Conservation (phyloP, 2,329 filamentous ascomycete species). For the Hypoxylon sp. region DNA sequence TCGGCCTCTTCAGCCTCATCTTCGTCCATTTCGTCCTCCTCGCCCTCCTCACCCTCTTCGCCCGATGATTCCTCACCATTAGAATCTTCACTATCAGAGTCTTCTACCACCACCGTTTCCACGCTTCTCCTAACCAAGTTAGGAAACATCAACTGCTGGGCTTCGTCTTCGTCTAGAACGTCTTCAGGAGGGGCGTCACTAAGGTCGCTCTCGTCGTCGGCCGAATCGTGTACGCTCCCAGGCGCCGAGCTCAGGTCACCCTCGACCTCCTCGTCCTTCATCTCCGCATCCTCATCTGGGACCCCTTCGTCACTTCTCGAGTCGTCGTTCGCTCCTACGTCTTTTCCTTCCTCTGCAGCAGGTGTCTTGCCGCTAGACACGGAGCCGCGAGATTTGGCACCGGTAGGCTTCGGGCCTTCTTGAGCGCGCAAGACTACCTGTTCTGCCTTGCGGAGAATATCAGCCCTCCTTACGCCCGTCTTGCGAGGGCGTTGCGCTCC, state of each 20-base stretch:
- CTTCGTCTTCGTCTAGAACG: constrained; percentile 65
- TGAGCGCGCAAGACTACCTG: constrained; percentile 65
- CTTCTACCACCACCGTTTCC: constrained; percentile 41
- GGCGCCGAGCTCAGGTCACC: constrained; percentile 62
- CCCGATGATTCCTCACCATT: constrained; percentile 39
- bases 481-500: constrained; percentile 58
- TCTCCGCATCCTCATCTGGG: constrained; percentile 57
- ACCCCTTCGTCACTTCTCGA: constrained; percentile 53
- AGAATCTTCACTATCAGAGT: constrained; percentile 45
- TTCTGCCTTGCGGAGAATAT: constrained; percentile 72
- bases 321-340: constrained; percentile 52
- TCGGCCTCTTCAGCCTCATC: constrained; percentile 32
- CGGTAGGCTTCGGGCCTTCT: constrained; percentile 61
- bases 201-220: constrained; percentile 77
- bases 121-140: constrained; percentile 58
- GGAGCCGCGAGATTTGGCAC: constrained; percentile 64
- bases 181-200: constrained; percentile 69
- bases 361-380: constrained; percentile 64
- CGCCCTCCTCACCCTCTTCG: constrained; percentile 38
- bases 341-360: constrained; percentile 49
- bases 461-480: constrained; percentile 64
- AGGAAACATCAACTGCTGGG: constrained; percentile 65
- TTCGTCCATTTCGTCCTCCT: constrained; percentile 34
- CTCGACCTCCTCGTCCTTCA: constrained; percentile 58
- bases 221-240: constrained; percentile 73